Base-by-base conservation (phyloP, 2,329 filamentous ascomycete species). In the Pyricularia grisea region DNA sequence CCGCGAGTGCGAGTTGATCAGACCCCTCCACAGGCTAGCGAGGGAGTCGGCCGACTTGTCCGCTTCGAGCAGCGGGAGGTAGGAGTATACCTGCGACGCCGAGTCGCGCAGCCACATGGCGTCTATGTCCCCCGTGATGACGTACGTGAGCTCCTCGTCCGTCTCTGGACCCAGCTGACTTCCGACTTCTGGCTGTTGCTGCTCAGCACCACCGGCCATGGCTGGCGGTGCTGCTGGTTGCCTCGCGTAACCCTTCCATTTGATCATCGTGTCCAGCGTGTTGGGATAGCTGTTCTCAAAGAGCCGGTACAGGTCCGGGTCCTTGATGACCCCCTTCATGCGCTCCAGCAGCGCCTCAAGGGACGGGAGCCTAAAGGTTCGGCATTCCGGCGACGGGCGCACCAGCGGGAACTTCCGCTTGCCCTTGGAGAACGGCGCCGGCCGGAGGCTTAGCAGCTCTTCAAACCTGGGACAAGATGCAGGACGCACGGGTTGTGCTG, bases 81-180 rank as follows among this genome's bases (percentile, higher is more conserved):
- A 90, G 33, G 88, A 89, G 73, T 90, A 88, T 77, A 92, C 84
- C 76, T 92, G 90, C 74, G 91, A 91, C 20, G 89, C 87, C 14
- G 92, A 94, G 77, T 97, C 93, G 64, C 93, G 88, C 69, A 97
- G 82, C 93, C 93, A 97, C 80, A 94, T 92, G 0, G 92, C 92
- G 74, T 93, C 90, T 77, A 94, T 94, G 75, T 94, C 92, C 60
- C 92, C 92, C 0, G 92, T 94, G 67, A 94, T 92, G 71, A 94
- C 88, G 76, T 94, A 94, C 31, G 88, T 90, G 73, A 94, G 87
- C 68, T 88, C 79, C 14, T 88, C 87, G 70, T 86, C 81, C 84
- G 74, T 77, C 65, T 72, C 68, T 0, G 33, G 60, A 33, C 63
- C 60, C 4, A 63, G 58, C 31, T 50, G 67, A 74, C 71, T 50